Percentiles rank a stretch among this genome's conserved stretches.
These are phyloP conservation scores for Byssothecium circinans DNA, from an alignment of 2,329 filamentous ascomycete genomes.

Conservation along the genomic window DNA sequence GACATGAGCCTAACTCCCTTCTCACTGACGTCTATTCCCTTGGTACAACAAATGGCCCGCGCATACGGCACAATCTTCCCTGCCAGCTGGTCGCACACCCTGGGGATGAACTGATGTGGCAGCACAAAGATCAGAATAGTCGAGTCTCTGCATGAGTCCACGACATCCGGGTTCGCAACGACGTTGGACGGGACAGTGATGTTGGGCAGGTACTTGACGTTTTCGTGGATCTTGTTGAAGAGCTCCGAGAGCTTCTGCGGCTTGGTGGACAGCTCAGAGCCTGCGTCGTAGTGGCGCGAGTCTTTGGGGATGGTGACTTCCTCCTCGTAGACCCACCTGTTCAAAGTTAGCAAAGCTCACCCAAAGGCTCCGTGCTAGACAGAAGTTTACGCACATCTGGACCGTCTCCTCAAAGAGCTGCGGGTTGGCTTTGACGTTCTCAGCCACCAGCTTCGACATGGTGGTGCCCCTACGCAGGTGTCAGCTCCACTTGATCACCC, in stretches of 20 bases:
- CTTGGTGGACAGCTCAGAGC: constrained; percentile 59
- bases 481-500: not conserved
- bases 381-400: constrained; percentile 64
- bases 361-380: too few relatives aligned
- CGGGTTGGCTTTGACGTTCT: constrained; percentile 78
- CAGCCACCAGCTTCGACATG: constrained; percentile 94
- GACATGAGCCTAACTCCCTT: constrained; percentile 87
- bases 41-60: constrained; percentile 94
- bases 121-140: constrained; percentile 95
- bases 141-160: constrained; percentile 78
- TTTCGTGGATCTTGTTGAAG: constrained; percentile 93
- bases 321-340: constrained; percentile 88
- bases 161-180: constrained; percentile 77
- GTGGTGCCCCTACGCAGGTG: constrained; percentile 76
- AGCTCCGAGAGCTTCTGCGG: constrained; percentile 85
- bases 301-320: constrained; percentile 72
- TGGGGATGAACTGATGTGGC: constrained; percentile 91
- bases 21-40: constrained; percentile 91
- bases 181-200: constrained; percentile 82
- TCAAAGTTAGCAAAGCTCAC: too few relatives aligned
- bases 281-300: constrained; percentile 71
- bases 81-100: constrained; percentile 79
- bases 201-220: constrained; percentile 95
- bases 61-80: constrained; percentile 91
- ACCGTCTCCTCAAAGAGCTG: constrained; percentile 85